Conservation (phyloP, 2,329 filamentous ascomycete species). For the Pseudocercospora ulei region DNA sequence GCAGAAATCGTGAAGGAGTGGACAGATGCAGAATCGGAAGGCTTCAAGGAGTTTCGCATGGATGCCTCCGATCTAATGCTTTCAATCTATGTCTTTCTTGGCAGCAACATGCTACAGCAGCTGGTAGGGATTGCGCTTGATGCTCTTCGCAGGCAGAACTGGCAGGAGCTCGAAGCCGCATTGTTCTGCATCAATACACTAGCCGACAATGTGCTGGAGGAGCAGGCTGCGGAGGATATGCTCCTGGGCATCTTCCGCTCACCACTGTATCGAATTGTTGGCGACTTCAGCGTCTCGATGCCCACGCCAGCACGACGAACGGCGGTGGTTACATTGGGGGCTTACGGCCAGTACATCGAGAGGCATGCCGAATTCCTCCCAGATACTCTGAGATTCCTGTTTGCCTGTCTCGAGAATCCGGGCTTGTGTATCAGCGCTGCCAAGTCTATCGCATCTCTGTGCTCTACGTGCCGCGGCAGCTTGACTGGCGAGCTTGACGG, state of each 20-base stretch:
- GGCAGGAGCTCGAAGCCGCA: constrained; percentile 45
- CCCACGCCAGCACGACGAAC: constrained; percentile 57
- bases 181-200: constrained; percentile 57
- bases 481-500: constrained; percentile 57
- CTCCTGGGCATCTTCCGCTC: constrained; percentile 55
- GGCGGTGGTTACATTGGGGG: constrained; percentile 59
- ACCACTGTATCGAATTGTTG: constrained; percentile 48
- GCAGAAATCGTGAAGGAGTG: constrained; percentile 49
- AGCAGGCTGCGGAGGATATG: constrained; percentile 49
- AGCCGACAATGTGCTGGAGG: constrained; percentile 55
- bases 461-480: constrained; percentile 61
- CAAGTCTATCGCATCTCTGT: constrained; percentile 63
- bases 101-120: constrained; percentile 39
- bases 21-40: constrained; percentile 53
- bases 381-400: constrained; percentile 62
- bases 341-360: constrained; percentile 68
- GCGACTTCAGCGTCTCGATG: constrained; percentile 41
- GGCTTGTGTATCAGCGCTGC: constrained; percentile 57
- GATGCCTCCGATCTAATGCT: constrained; percentile 72
- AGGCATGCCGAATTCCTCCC: constrained; percentile 58
- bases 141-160: constrained; percentile 38
- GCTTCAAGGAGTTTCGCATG: constrained; percentile 54
- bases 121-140: constrained; percentile 40
- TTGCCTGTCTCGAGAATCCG: constrained; percentile 54
- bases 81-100: constrained; percentile 54